Percentiles rank a stretch among this genome's conserved stretches.
Evolutionary conservation across 441 rosid species (phyloP).

Genomic region (Gossypium aridum): DNA sequence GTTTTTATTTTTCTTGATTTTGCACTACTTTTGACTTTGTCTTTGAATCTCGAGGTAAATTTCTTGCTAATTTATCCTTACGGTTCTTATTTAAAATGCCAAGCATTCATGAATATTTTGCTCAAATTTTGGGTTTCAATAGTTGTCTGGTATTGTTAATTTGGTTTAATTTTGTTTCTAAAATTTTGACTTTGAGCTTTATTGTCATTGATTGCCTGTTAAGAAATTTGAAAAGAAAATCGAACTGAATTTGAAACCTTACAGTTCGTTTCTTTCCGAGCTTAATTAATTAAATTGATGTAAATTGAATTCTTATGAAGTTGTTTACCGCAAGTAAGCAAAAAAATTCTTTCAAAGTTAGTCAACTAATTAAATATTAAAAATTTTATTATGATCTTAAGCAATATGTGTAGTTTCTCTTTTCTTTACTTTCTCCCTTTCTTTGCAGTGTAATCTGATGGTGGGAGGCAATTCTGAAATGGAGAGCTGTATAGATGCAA

Average conservation of each 20-base stretch:
- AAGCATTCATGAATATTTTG: not conserved
- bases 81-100: not conserved
- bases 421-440: not conserved
- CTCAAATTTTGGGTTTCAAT: not conserved
- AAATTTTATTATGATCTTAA: not conserved
- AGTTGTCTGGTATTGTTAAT: not conserved
- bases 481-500: conserved; percentile 28
- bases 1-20: not conserved
- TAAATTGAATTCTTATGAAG: not conserved
- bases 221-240: not conserved
- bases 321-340: not conserved
- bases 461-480: conserved; percentile 14
- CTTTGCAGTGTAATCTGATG: conserved; percentile 6
- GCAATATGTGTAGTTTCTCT: not conserved
- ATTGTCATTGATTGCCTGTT: not conserved
- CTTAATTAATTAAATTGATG: not conserved
- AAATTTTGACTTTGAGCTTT: not conserved
- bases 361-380: not conserved
- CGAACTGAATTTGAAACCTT: not conserved
- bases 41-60: not conserved
- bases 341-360: not conserved
- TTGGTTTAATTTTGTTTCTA: not conserved
- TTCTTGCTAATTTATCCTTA: not conserved
- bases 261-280: not conserved
- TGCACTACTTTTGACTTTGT: not conserved